Percentiles rank a stretch among this genome's conserved stretches.
Conservation (phyloP, 1,284 basidiomycete genomes). For the Sanghuangporus weigelae region DNA sequence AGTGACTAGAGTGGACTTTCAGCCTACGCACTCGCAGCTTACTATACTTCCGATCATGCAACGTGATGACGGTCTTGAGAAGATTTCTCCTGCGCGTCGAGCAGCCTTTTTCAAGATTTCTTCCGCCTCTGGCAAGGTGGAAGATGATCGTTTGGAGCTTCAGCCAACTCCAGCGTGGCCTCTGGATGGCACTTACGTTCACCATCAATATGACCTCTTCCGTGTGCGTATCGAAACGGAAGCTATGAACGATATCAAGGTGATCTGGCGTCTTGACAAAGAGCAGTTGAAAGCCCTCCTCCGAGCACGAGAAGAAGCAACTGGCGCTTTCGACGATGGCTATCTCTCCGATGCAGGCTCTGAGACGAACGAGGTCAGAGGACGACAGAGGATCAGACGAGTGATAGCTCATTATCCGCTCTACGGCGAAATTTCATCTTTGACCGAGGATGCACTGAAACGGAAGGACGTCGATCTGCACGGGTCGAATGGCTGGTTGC, state of each 20-base stretch:
- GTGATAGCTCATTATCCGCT: neutral
- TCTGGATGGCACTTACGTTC: constrained; percentile 1
- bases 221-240: neutral
- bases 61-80: constrained; percentile 1
- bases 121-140: neutral
- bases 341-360: neutral
- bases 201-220: neutral
- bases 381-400: neutral
- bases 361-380: neutral
- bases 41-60: constrained; percentile 9
- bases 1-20: neutral
- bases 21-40: neutral
- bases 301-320: neutral
- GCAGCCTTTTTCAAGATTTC: constrained; percentile 1
- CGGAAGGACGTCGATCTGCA: neutral
- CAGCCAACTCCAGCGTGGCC: constrained; percentile 6
- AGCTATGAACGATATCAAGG: neutral
- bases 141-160: neutral
- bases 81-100: neutral
- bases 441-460: constrained; percentile 1
- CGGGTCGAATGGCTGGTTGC: constrained; percentile 12
- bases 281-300: neutral
- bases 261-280: constrained; percentile 6
- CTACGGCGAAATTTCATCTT: constrained; percentile 4
- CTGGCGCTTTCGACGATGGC: neutral